Conservation (phyloP, 2,329 filamentous ascomycete species). For the Aotearoamyces nothofagi region DNA sequence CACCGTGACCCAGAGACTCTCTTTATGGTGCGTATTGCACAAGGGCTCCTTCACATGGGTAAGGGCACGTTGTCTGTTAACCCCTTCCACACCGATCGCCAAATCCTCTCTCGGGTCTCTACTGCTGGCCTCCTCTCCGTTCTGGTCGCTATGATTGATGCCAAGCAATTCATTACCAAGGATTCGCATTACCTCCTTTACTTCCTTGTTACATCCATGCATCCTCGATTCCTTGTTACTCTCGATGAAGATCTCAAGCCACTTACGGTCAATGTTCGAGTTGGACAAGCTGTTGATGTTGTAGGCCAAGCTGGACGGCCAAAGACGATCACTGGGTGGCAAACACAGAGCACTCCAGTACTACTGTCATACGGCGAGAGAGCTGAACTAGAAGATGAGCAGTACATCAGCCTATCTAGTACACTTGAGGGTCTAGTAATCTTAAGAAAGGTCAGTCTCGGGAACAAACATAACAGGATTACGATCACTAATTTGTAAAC, state of each 20-base stretch:
- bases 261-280: conserved; percentile 86
- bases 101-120: conserved; percentile 84
- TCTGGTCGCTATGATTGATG: conserved; percentile 85
- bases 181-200: conserved; percentile 85
- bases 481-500: too few relatives aligned
- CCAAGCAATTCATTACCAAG: conserved; percentile 64
- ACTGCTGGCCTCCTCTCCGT: conserved; percentile 82
- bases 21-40: conserved; percentile 98
- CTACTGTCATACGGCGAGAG: conserved; percentile 88
- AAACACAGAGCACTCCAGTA: conserved; percentile 98
- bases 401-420: conserved; percentile 85
- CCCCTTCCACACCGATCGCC: conserved; percentile 98
- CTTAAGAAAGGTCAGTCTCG: conserved; percentile 71
- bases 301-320: conserved; percentile 93
- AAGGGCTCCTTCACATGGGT: conserved; percentile 96
- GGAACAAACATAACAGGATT: neutral
- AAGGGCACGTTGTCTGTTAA: conserved; percentile 93
- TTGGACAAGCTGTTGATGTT: conserved; percentile 95
- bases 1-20: conserved; percentile 90
- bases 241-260: conserved; percentile 91
- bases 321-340: conserved; percentile 99
- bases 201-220: conserved; percentile 92
- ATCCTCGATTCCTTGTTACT: conserved; percentile 90
- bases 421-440: conserved; percentile 92
- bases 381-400: conserved; percentile 92